Evolutionary conservation across 2,329 filamentous ascomycete genomes (phyloP).

Genomic region (Aspergillus amoenus): DNA sequence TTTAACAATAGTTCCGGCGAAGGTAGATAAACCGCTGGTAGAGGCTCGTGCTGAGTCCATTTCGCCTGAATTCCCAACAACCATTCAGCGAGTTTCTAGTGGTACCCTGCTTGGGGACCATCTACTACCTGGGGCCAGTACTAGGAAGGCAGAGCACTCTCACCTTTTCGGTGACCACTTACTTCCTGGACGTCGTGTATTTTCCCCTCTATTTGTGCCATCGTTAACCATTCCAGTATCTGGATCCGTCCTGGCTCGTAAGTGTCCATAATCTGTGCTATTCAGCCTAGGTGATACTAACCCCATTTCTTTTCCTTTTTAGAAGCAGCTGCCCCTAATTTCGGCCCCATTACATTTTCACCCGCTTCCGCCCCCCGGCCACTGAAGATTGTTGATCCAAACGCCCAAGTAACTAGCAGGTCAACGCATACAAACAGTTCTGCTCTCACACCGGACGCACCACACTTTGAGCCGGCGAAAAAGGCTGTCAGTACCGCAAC

Average conservation of each 20-base stretch:
- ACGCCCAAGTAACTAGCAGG: neutral
- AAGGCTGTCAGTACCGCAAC: neutral
- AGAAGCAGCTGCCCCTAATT: neutral
- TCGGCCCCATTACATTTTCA: neutral
- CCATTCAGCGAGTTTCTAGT: neutral
- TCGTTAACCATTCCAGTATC: neutral
- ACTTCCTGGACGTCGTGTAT: slow-evolving; percentile 8
- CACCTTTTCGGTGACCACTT: slow-evolving; percentile 14
- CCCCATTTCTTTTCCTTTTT: neutral
- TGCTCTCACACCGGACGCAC: neutral
- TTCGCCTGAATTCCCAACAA: neutral
- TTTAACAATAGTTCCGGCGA: neutral
- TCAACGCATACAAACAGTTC: neutral
- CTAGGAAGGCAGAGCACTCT: neutral
- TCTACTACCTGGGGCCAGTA: neutral
- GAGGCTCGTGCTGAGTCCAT: neutral
- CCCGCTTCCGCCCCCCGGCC: neutral
- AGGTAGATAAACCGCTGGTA: neutral
- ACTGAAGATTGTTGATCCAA: neutral
- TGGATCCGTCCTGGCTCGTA: neutral
- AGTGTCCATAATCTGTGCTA: neutral
- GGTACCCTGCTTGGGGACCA: neutral
- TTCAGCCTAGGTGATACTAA: neutral
- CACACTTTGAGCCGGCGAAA: neutral
- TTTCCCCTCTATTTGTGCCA: neutral